Evolutionary conservation across 208 protist species (phyloP).

Genomic region (Crithidia fasciculata): DNA sequence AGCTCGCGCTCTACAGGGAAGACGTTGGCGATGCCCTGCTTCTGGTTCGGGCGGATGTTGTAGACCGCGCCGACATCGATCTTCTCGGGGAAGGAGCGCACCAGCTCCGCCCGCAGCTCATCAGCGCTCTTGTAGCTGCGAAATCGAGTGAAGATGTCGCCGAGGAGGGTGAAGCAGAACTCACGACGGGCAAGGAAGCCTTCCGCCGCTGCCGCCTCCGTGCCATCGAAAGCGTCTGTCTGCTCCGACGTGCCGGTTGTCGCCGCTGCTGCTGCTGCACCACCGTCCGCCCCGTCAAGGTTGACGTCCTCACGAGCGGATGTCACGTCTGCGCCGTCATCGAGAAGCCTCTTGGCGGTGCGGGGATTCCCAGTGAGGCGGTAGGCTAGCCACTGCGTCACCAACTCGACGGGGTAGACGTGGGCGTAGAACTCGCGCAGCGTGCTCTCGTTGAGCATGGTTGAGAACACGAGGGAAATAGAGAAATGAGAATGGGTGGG

Average conservation of each 20-base stretch:
- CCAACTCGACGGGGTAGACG: conserved; percentile 83
- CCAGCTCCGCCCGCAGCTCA: conserved; percentile 77
- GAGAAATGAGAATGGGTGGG: background rate
- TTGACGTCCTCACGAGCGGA: background rate
- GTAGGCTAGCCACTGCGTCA: conserved; percentile 85
- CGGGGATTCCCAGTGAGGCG: conserved; percentile 22
- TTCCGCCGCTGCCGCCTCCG: conserved; percentile 35
- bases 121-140: conserved; percentile 75
- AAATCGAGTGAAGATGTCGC: conserved; percentile 89
- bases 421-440: conserved; percentile 91
- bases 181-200: conserved; percentile 84
- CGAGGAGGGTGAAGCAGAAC: conserved; percentile 92
- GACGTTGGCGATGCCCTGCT: conserved; percentile 76
- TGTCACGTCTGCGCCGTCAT: background rate
- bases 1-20: conserved; percentile 94
- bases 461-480: background rate
- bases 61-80: conserved; percentile 92
- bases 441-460: conserved; percentile 69
- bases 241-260: background rate
- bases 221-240: conserved; percentile 9
- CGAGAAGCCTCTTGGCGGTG: background rate
- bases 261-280: background rate
- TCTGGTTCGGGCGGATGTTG: conserved; percentile 85
- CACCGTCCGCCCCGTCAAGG: background rate
- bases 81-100: conserved; percentile 85